A percentile compares a stretch with the other conserved stretches of the same genome.
These are phyloP conservation scores for Cryptosporidium bovis DNA, from an alignment of 169 alveolate genomes.

Conservation along the genomic window DNA sequence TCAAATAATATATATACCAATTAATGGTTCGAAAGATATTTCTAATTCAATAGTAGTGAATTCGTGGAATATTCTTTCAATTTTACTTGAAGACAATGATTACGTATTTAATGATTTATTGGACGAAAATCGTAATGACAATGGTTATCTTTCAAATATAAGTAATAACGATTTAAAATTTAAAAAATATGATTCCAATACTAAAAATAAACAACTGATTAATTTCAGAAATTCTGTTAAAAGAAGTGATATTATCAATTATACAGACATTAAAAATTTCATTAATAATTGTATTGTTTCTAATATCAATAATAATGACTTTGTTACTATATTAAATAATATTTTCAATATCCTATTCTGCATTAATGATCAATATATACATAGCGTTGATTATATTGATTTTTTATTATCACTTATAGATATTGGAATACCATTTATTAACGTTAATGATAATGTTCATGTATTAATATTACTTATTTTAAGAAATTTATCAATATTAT, in stretches of 20 bases:
- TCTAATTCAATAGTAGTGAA: conserved; percentile 3
- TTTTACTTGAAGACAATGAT: conserved; percentile 19
- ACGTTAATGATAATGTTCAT: background rate
- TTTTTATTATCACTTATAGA: background rate
- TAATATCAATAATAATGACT: background rate
- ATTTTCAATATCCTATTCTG: conserved; percentile 28
- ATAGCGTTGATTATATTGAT: background rate
- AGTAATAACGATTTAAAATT: background rate
- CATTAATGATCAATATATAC: conserved; percentile 4
- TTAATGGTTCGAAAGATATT: background rate
- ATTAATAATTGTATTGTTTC: conserved; percentile 2
- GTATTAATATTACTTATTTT: conserved; percentile 3
- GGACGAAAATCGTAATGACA: background rate
- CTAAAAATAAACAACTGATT: conserved; percentile 6
- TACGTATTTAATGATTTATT: background rate
- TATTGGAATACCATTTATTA: background rate
- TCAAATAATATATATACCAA: background rate
- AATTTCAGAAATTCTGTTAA: conserved; percentile 4
- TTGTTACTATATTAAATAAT: conserved; percentile 2
- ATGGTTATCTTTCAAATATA: background rate
- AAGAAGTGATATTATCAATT: conserved; percentile 18
- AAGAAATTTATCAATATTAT: conserved; percentile 28
- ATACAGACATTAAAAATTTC: background rate
- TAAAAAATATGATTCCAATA: conserved; percentile 1
- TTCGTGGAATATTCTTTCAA: conserved; percentile 29